Percentiles rank a stretch among this genome's conserved stretches.
These are phyloP conservation scores for Cucurbita argyrosperma DNA, from an alignment of 306 rosid species.

Conservation along the genomic window DNA sequence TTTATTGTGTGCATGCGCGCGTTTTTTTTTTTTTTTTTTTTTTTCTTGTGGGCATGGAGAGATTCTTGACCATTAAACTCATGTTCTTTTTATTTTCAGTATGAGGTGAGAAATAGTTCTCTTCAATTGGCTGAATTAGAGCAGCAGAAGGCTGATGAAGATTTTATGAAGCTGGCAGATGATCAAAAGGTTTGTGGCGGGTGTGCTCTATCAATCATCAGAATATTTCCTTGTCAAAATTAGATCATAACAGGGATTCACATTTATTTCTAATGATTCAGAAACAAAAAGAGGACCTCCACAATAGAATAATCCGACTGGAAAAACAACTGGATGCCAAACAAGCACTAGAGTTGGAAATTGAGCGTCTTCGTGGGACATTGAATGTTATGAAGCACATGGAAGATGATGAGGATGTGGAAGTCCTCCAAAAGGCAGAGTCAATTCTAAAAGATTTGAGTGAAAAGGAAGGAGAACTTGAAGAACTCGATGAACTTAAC, in stretches of 20 bases:
- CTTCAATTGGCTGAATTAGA: slow-evolving; percentile 75
- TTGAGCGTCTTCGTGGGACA: slow-evolving; percentile 67
- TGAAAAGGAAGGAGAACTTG: slow-evolving; percentile 68
- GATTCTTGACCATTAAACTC: slow-evolving; percentile 10
- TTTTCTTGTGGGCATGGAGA: neutral
- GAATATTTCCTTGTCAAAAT: slow-evolving; percentile 15
- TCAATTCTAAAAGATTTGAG: slow-evolving; percentile 43
- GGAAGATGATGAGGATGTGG: slow-evolving; percentile 68
- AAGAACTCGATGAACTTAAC: slow-evolving; percentile 47
- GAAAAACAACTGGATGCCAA: slow-evolving; percentile 70
- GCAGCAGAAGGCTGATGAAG: slow-evolving; percentile 65
- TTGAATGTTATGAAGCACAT: slow-evolving; percentile 69
- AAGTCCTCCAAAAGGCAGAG: slow-evolving; percentile 63
- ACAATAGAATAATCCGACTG: slow-evolving; percentile 53
- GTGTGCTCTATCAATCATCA: slow-evolving; percentile 8
- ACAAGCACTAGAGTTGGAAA: slow-evolving; percentile 83
- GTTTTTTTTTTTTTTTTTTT: neutral
- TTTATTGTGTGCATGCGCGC: too few relatives aligned
- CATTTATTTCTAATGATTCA: slow-evolving; percentile 31
- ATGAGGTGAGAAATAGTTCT: slow-evolving; percentile 47
- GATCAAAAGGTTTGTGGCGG: slow-evolving; percentile 71
- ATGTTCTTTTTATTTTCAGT: slow-evolving; percentile 33
- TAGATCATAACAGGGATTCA: slow-evolving; percentile 10
- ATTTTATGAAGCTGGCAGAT: slow-evolving; percentile 69
- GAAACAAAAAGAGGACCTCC: slow-evolving; percentile 77